Evolutionary conservation across 345 rosid genomes (phyloP).

Genomic region (Raphanus raphanistrum): DNA sequence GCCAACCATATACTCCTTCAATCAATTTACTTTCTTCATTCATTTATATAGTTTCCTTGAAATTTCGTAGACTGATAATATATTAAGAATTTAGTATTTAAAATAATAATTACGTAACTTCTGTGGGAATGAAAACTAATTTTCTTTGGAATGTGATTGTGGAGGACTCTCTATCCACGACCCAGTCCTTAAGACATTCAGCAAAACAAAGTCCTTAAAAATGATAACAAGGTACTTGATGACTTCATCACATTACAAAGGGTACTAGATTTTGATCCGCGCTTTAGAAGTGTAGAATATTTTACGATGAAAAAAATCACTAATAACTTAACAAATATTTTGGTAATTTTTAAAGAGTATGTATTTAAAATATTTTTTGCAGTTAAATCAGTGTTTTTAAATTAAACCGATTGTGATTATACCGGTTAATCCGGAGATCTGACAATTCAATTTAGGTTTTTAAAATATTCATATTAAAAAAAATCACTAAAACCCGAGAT

Average conservation of each 20-base stretch:
- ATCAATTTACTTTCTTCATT: not conserved
- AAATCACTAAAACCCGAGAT: no score
- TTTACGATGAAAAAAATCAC: no score
- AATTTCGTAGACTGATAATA: not conserved
- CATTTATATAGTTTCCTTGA: not conserved
- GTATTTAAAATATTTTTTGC: no score
- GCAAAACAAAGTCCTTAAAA: not conserved
- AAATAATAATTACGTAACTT: not conserved
- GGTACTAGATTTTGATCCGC: no score
- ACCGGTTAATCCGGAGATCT: no score
- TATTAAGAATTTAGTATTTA: not conserved
- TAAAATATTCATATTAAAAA: no score
- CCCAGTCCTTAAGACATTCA: not conserved
- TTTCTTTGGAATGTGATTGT: not conserved
- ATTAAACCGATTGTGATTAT: no score
- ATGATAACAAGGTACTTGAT: conserved; percentile 3
- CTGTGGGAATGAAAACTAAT: not conserved
- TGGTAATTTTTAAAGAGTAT: no score
- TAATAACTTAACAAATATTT: no score
- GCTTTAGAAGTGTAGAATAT: no score
- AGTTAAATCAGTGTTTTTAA: no score
- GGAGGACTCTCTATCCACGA: conserved; percentile 10
- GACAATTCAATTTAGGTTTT: no score
- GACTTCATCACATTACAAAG: not conserved
- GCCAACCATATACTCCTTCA: not conserved